Evolutionary conservation across 2,329 filamentous ascomycete species (phyloP).

Genomic region (Apiospora marii): DNA sequence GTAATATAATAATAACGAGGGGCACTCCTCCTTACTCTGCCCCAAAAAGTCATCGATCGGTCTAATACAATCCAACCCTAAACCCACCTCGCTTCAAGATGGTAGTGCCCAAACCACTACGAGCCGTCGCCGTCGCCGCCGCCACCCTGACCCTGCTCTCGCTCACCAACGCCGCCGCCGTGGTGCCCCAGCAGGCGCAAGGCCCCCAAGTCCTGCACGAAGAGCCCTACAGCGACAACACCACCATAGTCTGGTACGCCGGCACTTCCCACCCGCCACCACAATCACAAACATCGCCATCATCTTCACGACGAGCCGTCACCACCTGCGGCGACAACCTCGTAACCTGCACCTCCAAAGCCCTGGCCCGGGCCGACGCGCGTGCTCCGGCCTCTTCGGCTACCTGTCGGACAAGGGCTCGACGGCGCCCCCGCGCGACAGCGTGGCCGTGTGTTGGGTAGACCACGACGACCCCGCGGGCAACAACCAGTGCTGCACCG

Average conservation of each 20-base stretch:
- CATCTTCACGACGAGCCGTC: background rate
- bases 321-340: conserved; percentile 14
- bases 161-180: background rate
- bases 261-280: background rate
- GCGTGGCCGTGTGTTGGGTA: conserved; percentile 20
- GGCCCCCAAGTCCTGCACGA: background rate
- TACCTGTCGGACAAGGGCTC: conserved; percentile 2
- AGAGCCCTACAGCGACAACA: background rate
- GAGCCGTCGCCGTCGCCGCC: background rate
- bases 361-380: conserved; percentile 15
- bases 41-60: background rate
- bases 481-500: conserved; percentile 21
- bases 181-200: background rate
- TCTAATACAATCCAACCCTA: background rate
- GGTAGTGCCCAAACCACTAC: background rate
- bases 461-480: background rate
- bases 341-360: conserved; percentile 2
- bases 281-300: background rate
- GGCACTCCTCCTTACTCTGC: background rate
- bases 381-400: conserved; percentile 21
- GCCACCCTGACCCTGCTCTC: background rate
- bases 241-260: conserved; percentile 1
- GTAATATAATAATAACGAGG: background rate
- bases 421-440: background rate
- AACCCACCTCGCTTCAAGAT: background rate